Conservation (phyloP, 148 eudicot genomes). For the Rhododendron ferrugineum region DNA sequence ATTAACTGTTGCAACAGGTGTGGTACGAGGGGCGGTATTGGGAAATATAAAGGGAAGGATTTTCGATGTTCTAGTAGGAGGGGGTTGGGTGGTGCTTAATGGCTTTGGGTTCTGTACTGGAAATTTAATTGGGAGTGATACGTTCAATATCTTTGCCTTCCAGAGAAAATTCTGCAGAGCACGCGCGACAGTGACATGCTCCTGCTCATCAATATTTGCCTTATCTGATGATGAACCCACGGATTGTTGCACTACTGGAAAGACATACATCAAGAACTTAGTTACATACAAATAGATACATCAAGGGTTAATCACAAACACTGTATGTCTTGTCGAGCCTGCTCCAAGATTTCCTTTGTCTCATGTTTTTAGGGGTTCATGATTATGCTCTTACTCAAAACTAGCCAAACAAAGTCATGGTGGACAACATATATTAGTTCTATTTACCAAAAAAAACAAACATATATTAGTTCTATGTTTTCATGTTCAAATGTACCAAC, state of each 20-base stretch:
- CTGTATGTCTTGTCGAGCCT: not conserved
- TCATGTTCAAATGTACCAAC: not conserved
- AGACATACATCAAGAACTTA: conserved; percentile 7
- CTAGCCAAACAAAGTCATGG: not conserved
- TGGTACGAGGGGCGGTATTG: conserved; percentile 23
- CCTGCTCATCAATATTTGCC: conserved; percentile 49
- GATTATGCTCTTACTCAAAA: not conserved
- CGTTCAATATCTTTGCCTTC: conserved; percentile 37
- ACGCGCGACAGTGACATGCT: conserved; percentile 66
- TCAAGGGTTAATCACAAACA: not conserved
- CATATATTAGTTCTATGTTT: not conserved
- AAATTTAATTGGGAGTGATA: conserved; percentile 48
- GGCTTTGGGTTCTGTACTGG: conserved; percentile 42
- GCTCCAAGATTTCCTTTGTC: not conserved
- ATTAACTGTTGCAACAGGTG: conserved; percentile 12
- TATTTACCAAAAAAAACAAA: too few relatives aligned
- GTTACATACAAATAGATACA: not conserved
- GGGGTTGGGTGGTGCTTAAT: conserved; percentile 29
- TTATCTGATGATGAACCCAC: conserved; percentile 33
- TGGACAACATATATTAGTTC: not conserved
- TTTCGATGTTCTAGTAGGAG: conserved; percentile 43
- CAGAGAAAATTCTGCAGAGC: conserved; percentile 50
- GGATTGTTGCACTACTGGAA: conserved; percentile 50
- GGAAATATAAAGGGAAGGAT: conserved; percentile 58
- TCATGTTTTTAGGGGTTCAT: not conserved